These are phyloP conservation scores for Diplodia corticola DNA, from an alignment of 2,329 filamentous ascomycete species.

Conservation along the genomic window DNA sequence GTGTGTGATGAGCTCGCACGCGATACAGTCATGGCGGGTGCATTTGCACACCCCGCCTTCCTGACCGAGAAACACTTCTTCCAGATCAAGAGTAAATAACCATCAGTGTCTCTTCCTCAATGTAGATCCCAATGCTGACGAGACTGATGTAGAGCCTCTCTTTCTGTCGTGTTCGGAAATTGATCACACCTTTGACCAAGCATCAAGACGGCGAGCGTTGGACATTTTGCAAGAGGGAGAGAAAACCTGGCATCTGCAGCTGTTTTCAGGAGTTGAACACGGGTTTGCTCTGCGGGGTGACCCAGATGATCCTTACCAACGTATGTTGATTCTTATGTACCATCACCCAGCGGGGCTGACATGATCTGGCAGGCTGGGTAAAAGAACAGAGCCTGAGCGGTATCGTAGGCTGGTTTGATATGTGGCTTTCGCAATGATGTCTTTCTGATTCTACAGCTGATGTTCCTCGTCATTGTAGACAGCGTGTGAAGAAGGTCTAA, in stretches of 20 bases:
- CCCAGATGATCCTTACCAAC: slow-evolving; percentile 45
- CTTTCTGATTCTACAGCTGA: too few relatives aligned
- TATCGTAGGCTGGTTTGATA: background rate
- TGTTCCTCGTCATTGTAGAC: background rate
- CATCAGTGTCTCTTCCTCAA: too few relatives aligned
- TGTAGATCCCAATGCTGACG: background rate
- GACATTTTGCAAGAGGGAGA: slow-evolving; percentile 45
- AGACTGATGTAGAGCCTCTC: background rate
- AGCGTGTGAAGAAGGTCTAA: too few relatives aligned
- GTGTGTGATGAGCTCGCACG: slow-evolving; percentile 46
- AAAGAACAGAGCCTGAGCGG: background rate
- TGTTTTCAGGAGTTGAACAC: slow-evolving; percentile 38
- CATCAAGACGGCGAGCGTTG: slow-evolving; percentile 43
- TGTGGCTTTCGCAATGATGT: background rate
- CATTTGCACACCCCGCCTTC: slow-evolving; percentile 54
- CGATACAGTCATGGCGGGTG: slow-evolving; percentile 45
- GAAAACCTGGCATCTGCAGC: slow-evolving; percentile 38
- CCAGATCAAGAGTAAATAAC: background rate
- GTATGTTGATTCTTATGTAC: background rate
- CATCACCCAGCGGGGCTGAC: background rate
- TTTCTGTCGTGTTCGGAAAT: slow-evolving; percentile 42
- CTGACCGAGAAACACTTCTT: slow-evolving; percentile 42
- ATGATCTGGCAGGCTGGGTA: background rate
- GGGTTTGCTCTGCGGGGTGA: slow-evolving; percentile 40
- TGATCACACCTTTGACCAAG: slow-evolving; percentile 47